Conservation (phyloP, 2,329 filamentous ascomycete species). For the Colletotrichum destructivum region DNA sequence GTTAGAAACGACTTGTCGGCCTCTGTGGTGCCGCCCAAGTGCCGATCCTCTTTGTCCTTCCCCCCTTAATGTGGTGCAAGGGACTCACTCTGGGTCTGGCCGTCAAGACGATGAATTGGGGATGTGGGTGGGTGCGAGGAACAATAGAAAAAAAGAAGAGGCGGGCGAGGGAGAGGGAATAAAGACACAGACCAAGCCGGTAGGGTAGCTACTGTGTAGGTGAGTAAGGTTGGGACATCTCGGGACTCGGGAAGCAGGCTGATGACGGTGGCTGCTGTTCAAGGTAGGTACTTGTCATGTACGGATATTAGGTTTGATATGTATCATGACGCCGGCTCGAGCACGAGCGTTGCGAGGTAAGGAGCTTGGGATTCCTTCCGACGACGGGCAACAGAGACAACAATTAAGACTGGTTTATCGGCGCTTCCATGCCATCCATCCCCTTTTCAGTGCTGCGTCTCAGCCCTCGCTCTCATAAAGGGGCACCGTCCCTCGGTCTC, state of each 20-base stretch:
- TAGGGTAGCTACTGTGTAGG: not conserved
- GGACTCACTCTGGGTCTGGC: not conserved
- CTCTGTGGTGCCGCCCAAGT: slow-evolving; percentile 21
- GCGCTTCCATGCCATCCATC: slow-evolving; percentile 19
- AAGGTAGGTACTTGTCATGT: not conserved
- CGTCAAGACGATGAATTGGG: not conserved
- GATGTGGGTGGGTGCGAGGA: slow-evolving; percentile 4
- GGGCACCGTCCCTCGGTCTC: not conserved
- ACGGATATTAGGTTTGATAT: too few relatives aligned
- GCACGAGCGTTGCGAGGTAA: not conserved
- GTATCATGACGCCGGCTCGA: slow-evolving; percentile 9
- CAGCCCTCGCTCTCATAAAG: slow-evolving; percentile 20
- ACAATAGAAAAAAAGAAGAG: not conserved
- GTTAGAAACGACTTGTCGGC: not conserved
- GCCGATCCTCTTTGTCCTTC: slow-evolving; percentile 20
- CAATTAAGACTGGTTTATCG: slow-evolving; percentile 16
- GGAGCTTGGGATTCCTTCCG: not conserved
- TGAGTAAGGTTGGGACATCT: not conserved
- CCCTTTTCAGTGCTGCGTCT: slow-evolving; percentile 20
- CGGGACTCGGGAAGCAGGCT: slow-evolving; percentile 21
- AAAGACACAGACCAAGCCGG: not conserved
- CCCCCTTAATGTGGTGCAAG: too few relatives aligned
- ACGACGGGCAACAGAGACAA: slow-evolving; percentile 10
- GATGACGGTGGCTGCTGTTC: slow-evolving; percentile 20
- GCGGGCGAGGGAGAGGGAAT: not conserved